These are phyloP conservation scores for Sporisorium graminicola DNA, from an alignment of 1,284 basidiomycete species.

Conservation along the genomic window DNA sequence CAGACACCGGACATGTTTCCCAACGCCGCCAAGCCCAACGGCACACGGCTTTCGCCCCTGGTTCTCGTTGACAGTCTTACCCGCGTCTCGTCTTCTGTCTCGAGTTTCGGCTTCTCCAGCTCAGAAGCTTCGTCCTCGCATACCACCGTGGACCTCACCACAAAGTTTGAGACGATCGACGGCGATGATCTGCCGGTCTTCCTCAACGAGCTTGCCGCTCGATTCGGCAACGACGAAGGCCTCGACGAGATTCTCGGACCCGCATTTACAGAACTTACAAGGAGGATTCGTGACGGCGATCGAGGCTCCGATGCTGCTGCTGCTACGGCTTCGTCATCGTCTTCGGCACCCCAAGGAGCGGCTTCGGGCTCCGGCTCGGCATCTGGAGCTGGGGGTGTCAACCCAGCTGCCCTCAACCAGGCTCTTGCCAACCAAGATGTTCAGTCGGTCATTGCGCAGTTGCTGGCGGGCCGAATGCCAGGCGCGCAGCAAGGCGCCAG, in stretches of 20 bases:
- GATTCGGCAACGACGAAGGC: slow-evolving; percentile 70
- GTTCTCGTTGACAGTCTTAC: slow-evolving; percentile 74
- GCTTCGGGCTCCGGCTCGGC: not conserved
- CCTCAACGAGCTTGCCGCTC: slow-evolving; percentile 71
- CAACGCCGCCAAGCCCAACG: slow-evolving; percentile 50
- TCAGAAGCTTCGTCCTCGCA: slow-evolving; percentile 24
- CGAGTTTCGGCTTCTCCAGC: slow-evolving; percentile 38
- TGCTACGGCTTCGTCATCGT: slow-evolving; percentile 3
- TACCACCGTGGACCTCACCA: slow-evolving; percentile 27
- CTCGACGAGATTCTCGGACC: slow-evolving; percentile 72
- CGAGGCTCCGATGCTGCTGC: slow-evolving; percentile 26
- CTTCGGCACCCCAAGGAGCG: slow-evolving; percentile 1
- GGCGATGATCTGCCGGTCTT: slow-evolving; percentile 71
- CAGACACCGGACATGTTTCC: slow-evolving; percentile 94
- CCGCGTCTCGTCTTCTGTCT: slow-evolving; percentile 69
- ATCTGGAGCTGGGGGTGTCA: slow-evolving; percentile 22
- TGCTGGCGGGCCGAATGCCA: slow-evolving; percentile 51
- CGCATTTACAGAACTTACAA: slow-evolving; percentile 59
- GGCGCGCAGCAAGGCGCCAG: slow-evolving; percentile 19
- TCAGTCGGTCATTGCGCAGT: slow-evolving; percentile 58
- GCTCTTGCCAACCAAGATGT: slow-evolving; percentile 56
- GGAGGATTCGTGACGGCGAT: slow-evolving; percentile 59
- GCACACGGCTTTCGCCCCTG: slow-evolving; percentile 72
- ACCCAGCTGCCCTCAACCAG: slow-evolving; percentile 40
- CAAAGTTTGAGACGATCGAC: slow-evolving; percentile 65